Evolutionary conservation across 495 filamentous ascomycete species (phyloP).

Genomic region (Chaetomium fimeti): DNA sequence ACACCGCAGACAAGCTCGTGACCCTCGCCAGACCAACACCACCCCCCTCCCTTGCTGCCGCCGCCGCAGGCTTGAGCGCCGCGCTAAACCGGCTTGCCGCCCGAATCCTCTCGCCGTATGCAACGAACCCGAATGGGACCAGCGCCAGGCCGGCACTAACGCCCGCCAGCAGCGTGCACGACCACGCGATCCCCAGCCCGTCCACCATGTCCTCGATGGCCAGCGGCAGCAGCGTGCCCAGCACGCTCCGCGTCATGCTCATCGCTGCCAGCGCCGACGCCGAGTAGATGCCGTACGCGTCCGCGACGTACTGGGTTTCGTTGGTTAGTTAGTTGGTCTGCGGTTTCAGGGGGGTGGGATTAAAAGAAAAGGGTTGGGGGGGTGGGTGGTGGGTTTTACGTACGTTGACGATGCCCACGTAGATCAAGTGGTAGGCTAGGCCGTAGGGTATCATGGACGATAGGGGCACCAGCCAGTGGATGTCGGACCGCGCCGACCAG

Average conservation of each 20-base stretch:
- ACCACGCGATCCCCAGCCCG: conserved; percentile 29
- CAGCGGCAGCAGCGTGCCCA: conserved; percentile 56
- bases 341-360: background rate
- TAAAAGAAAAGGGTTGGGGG: background rate
- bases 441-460: conserved; percentile 62
- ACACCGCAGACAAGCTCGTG: conserved; percentile 9
- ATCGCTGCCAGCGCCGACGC: conserved; percentile 64
- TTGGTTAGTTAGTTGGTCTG: background rate
- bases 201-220: conserved; percentile 32
- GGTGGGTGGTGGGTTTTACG: background rate
- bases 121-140: conserved; percentile 35
- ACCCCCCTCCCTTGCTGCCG: background rate
- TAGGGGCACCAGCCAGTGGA: conserved; percentile 63
- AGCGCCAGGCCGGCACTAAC: conserved; percentile 27
- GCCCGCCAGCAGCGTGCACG: conserved; percentile 31
- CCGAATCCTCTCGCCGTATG: conserved; percentile 30
- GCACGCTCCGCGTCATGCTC: conserved; percentile 53
- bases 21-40: background rate
- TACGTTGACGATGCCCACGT: conserved; percentile 61
- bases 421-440: conserved; percentile 62
- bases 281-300: conserved; percentile 67
- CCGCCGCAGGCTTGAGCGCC: conserved; percentile 12
- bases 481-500: conserved; percentile 54
- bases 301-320: conserved; percentile 55
- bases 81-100: conserved; percentile 25